These are phyloP conservation scores for Ophiostoma tasmaniense DNA, from an alignment of 2,329 filamentous ascomycete species.

Conservation along the genomic window DNA sequence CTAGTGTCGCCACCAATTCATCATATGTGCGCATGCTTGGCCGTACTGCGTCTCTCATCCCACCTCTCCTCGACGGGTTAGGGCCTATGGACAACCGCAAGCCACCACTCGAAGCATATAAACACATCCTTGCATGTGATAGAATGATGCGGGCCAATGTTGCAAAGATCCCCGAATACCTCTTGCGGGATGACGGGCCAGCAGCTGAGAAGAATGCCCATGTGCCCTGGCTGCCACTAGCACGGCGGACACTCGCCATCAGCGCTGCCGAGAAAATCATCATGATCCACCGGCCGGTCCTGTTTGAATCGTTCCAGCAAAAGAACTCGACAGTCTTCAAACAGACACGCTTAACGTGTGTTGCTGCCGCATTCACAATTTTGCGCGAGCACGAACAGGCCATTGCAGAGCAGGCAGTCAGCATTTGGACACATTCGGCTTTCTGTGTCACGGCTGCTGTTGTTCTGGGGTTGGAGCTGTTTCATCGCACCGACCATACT, in stretches of 20 bases:
- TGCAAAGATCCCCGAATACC: constrained; percentile 26
- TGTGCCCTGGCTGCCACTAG: constrained; percentile 26
- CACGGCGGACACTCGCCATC: constrained; percentile 30
- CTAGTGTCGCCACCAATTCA: constrained; percentile 17
- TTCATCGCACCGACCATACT: constrained; percentile 20
- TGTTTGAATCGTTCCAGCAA: constrained; percentile 25
- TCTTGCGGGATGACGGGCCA: constrained; percentile 23
- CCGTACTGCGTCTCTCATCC: constrained; percentile 27
- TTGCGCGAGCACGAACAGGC: constrained; percentile 23
- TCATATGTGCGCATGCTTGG: constrained; percentile 25
- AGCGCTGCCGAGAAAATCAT: constrained; percentile 32
- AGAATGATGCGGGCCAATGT: constrained; percentile 27
- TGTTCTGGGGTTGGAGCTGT: constrained; percentile 22
- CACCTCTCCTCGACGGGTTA: constrained; percentile 25
- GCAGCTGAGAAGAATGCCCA: neutral
- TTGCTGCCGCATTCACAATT: constrained; percentile 28
- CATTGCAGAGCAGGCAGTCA: constrained; percentile 14
- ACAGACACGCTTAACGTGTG: neutral
- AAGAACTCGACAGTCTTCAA: neutral
- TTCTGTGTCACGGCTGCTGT: constrained; percentile 22
- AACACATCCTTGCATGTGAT: constrained; percentile 18
- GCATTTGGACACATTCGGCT: constrained; percentile 24
- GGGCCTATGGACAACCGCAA: constrained; percentile 26
- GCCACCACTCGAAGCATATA: constrained; percentile 25
- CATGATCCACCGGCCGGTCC: constrained; percentile 31